Base-by-base conservation (phyloP, 768 basidiomycete species). In the Lepiota brunneoincarnata region DNA sequence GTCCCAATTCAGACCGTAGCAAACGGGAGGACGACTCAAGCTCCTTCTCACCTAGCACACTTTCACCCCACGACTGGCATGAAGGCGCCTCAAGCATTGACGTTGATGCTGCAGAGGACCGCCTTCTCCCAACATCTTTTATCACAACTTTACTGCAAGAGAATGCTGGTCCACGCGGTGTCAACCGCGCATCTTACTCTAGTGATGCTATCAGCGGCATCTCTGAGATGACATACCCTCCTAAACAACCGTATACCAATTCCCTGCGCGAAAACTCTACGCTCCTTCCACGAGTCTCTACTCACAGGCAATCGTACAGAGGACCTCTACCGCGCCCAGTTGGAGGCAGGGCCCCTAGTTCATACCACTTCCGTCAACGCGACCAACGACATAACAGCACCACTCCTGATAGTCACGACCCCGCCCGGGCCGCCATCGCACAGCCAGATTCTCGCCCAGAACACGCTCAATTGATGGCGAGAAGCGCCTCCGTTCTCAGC, bases 61-160 rank as follows among this genome's bases (percentile, higher is more conserved):
- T 71, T 37, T 74, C 80, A 12, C 73, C 79, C 3, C 69, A 76
- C 59, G 80, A 81, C 61, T 84, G 83, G 81, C 78, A 83, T 55
- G 83, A 85, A 62, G 83, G 79, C 2, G 76, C 80, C 15, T 82
- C 82, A 11, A 76, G 73, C 55, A 79, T 86, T 51, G 76, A 75
- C 47, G 72, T 79, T 46, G 81, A 82, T 65, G 74, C 77, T n/a
- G 66, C 74, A 7, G 82, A 85, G 60, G 80, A 83, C 60, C 73
- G 76, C 17, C 67, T 84, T 40, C 73, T 87, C 18, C 76, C 83
- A 6, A 83, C 84, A 2, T 78, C 81, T 2, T 79, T 86, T 64
- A 85, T 86, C 56, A 84, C 83, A 15, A 74, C 74, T 6, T 68
- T 84, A 14, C 72, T 85, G 12, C 75, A 72, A 58, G 76, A 81